A percentile compares a stretch with the other conserved stretches of the same genome.
Evolutionary conservation across 192 early-diverging fungal species (phyloP).

Genomic region (Lobulomyces angularis): DNA sequence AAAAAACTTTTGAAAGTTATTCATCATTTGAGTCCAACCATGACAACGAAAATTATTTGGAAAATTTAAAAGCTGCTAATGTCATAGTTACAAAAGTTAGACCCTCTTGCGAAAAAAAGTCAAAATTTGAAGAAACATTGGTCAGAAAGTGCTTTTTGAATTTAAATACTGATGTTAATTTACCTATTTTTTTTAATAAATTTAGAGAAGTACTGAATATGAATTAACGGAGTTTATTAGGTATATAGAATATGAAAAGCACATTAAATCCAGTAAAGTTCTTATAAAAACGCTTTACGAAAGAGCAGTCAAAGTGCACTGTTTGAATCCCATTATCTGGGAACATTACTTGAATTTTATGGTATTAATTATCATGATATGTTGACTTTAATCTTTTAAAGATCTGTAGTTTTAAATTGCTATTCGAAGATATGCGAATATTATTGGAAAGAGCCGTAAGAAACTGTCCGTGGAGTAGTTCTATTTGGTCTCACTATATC

Average conservation of each 20-base stretch:
- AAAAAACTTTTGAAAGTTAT: slow-evolving; percentile 46
- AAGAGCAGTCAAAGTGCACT: slow-evolving; percentile 47
- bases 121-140: slow-evolving; percentile 38
- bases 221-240: slow-evolving; percentile 29
- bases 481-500: slow-evolving; percentile 42
- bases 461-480: slow-evolving; percentile 66
- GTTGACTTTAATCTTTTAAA: background rate
- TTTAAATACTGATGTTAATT: background rate
- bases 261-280: slow-evolving; percentile 11
- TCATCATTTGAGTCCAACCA: slow-evolving; percentile 49
- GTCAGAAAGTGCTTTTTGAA: slow-evolving; percentile 16
- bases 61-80: slow-evolving; percentile 32
- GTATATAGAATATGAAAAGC: slow-evolving; percentile 43
- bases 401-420: background rate
- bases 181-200: background rate
- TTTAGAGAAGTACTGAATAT: slow-evolving; percentile 11
- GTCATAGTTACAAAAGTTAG: slow-evolving; percentile 26
- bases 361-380: slow-evolving; percentile 13
- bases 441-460: slow-evolving; percentile 37
- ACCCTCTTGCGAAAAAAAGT: slow-evolving; percentile 21
- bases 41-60: slow-evolving; percentile 41
- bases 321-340: slow-evolving; percentile 49
- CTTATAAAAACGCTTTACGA: slow-evolving; percentile 48
- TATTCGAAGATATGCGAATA: slow-evolving; percentile 16
- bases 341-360: slow-evolving; percentile 51